phyloP scores from a whole-genome alignment of 257 asterid species.

The Solanum chmielewskii region DNA sequence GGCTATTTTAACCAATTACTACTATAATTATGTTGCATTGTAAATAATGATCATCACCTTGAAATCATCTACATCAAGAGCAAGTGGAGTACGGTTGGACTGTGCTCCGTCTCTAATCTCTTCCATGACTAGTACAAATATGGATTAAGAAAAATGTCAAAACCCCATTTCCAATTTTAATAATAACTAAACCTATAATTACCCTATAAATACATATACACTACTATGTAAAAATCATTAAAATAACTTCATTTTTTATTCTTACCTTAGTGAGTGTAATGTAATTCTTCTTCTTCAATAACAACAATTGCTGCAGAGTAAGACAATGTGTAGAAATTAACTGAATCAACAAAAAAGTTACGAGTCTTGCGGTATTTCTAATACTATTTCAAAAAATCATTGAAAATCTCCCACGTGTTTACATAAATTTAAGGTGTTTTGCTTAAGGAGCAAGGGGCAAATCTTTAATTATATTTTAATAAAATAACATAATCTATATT shows the following conservation, averaged over 20 bases:
- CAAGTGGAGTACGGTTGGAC: slow-evolving; percentile 53
- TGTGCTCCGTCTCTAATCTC: slow-evolving; percentile 50
- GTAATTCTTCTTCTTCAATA: background rate
- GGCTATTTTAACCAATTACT: slow-evolving; percentile 3
- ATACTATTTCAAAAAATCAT: background rate
- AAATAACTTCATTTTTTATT: background rate
- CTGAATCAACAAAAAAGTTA: background rate
- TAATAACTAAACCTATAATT: background rate
- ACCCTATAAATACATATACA: background rate
- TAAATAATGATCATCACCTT: slow-evolving; percentile 45
- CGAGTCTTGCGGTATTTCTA: background rate
- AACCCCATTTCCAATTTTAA: background rate
- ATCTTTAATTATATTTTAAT: too few species aligned
- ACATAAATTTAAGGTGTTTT: background rate
- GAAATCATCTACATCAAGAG: slow-evolving; percentile 78
- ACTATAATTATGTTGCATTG: background rate
- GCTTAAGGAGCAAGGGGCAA: background rate
- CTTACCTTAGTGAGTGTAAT: background rate
- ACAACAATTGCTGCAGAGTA: background rate
- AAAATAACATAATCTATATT: too few species aligned
- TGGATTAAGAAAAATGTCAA: background rate
- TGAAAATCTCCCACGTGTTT: background rate
- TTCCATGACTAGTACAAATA: slow-evolving; percentile 52
- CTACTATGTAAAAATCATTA: background rate
- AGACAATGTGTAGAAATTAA: background rate